A percentile compares a stretch with the other conserved stretches of the same genome.
phyloP scores from a whole-genome alignment of 306 rosid genomes.

The Quercus aquifolioides region DNA sequence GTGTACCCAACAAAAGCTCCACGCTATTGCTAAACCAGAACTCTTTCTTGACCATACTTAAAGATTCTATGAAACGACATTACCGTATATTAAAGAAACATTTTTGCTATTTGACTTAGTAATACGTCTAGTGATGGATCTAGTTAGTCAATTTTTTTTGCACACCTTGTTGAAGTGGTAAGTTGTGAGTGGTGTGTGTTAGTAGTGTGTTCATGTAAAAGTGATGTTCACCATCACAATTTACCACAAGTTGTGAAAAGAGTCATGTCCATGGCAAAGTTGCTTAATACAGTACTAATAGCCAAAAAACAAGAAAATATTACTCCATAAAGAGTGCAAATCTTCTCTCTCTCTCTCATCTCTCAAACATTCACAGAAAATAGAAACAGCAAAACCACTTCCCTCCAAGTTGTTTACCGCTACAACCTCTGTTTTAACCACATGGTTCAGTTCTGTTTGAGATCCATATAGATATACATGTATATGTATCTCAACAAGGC shows the following conservation, averaged over 20 bases:
- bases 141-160: too few relatives aligned
- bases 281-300: not conserved
- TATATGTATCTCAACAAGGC: conserved; percentile 28
- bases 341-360: not conserved
- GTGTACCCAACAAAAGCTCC: not conserved
- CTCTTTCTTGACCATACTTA: not conserved
- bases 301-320: not conserved
- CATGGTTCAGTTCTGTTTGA: not conserved
- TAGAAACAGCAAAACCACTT: not conserved
- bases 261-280: too few relatives aligned
- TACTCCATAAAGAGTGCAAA: not conserved
- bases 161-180: too few relatives aligned
- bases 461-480: not conserved
- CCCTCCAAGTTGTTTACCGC: not conserved
- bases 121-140: not conserved
- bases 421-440: not conserved
- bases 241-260: too few relatives aligned
- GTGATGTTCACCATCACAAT: too few relatives aligned
- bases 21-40: not conserved
- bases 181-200: too few relatives aligned
- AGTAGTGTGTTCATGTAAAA: too few relatives aligned
- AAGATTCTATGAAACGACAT: not conserved
- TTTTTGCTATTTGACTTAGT: not conserved
- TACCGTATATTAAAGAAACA: not conserved
- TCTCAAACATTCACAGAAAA: not conserved